Conservation (phyloP, 2,329 filamentous ascomycete genomes). For the Paecilomyces formosus region DNA sequence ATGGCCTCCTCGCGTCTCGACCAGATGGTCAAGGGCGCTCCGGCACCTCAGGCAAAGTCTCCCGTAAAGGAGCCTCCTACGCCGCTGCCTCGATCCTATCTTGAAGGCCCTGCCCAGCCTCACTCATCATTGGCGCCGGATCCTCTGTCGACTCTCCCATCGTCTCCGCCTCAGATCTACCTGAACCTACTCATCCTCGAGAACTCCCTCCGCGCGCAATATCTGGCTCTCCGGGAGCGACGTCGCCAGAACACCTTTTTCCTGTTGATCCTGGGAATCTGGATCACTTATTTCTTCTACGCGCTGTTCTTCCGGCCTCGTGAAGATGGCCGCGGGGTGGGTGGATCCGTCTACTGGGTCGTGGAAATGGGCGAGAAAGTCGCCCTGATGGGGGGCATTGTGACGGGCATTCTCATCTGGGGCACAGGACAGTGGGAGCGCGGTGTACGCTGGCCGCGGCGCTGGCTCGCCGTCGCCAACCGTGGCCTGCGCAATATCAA, state of each 20-base stretch:
- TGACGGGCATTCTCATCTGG: constrained; percentile 83
- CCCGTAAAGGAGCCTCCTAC: constrained; percentile 36
- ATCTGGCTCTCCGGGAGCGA: constrained; percentile 79
- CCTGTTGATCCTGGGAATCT: constrained; percentile 66
- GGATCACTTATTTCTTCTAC: constrained; percentile 81
- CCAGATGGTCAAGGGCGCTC: constrained; percentile 86
- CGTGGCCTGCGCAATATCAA: constrained; percentile 87
- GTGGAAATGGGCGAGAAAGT: constrained; percentile 86
- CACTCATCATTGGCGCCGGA: constrained; percentile 49
- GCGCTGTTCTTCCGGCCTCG: constrained; percentile 91
- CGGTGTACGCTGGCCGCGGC: constrained; percentile 85
- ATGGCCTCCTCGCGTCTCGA: constrained; percentile 65
- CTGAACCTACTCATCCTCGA: constrained; percentile 96
- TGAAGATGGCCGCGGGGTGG: constrained; percentile 84
- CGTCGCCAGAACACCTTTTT: constrained; percentile 92
- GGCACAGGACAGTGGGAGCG: constrained; percentile 94
- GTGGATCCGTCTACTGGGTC: constrained; percentile 93
- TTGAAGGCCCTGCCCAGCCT: constrained; percentile 21
- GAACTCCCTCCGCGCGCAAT: constrained; percentile 85
- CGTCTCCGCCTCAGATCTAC: constrained; percentile 91
- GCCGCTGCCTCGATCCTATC: constrained; percentile 19
- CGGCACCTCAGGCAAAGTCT: constrained; percentile 52
- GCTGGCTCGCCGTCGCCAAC: constrained; percentile 86
- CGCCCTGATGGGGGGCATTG: constrained; percentile 81
- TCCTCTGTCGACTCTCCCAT: constrained; percentile 74